phyloP scores from a whole-genome alignment of 768 basidiomycete species.

The Austroboletus eburneus region DNA sequence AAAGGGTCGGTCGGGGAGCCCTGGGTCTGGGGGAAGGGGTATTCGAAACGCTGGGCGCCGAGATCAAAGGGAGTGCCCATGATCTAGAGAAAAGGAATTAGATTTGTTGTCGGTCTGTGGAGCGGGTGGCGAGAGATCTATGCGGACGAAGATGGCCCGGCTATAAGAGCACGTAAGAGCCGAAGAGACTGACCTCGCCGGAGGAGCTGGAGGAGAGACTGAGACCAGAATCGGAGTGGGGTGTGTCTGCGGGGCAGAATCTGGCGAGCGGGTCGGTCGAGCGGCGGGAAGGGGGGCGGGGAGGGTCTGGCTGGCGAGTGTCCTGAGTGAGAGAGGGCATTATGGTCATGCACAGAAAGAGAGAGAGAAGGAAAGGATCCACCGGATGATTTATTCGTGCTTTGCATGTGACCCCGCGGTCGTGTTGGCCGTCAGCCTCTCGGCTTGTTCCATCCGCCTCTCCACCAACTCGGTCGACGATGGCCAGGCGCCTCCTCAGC shows the following conservation, averaged over 20 bases:
- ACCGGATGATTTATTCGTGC: too few species aligned
- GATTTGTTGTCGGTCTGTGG: not conserved
- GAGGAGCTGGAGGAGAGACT: constrained; percentile 31
- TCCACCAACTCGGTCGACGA: too few species aligned
- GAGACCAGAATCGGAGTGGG: constrained; percentile 28
- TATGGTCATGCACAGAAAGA: constrained; percentile 7
- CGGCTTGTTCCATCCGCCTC: not conserved
- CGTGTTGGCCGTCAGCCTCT: constrained; percentile 11
- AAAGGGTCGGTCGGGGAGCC: constrained; percentile 27
- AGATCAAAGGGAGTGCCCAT: constrained; percentile 33
- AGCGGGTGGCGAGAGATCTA: constrained; percentile 6
- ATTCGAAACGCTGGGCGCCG: constrained; percentile 31
- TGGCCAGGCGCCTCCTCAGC: too few species aligned
- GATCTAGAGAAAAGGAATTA: constrained; percentile 17
- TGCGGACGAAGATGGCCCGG: constrained; percentile 7
- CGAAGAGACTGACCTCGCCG: constrained; percentile 26
- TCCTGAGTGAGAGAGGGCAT: constrained; percentile 20
- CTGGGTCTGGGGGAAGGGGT: constrained; percentile 30
- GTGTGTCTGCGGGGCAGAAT: constrained; percentile 12
- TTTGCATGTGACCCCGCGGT: too few species aligned
- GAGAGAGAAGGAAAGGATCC: not conserved
- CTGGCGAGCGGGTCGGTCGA: not conserved
- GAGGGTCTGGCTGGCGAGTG: constrained; percentile 12
- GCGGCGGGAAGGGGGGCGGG: not conserved
- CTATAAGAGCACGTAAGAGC: constrained; percentile 1